Conservation (phyloP, 768 basidiomycete species). For the Lentinula sp. region DNA sequence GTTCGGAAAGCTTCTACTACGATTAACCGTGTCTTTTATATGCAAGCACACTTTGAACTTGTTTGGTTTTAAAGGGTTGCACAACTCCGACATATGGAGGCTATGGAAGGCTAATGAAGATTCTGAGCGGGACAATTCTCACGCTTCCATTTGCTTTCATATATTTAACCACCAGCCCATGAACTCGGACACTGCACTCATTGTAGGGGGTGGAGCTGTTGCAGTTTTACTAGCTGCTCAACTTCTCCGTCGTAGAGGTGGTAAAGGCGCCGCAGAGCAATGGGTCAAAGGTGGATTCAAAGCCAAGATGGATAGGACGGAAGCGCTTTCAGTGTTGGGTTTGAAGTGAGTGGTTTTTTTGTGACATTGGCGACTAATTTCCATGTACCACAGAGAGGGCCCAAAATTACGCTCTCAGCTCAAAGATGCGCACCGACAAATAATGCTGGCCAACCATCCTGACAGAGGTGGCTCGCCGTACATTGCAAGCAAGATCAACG, state of each 20-base stretch:
- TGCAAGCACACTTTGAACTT: too few relatives aligned
- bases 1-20: too few relatives aligned
- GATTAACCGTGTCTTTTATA: too few relatives aligned
- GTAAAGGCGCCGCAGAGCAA: constrained; percentile 63
- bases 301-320: constrained; percentile 92
- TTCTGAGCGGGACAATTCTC: too few relatives aligned
- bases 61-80: too few relatives aligned
- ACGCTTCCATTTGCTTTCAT: not conserved
- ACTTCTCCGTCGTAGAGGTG: constrained; percentile 59
- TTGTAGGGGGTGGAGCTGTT: constrained; percentile 73
- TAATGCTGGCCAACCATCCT: constrained; percentile 98
- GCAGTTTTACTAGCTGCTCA: constrained; percentile 72
- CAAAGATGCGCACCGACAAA: constrained; percentile 93
- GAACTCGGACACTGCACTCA: constrained; percentile 70
- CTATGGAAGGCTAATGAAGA: too few relatives aligned
- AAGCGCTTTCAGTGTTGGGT: constrained; percentile 88
- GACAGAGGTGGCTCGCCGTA: constrained; percentile 99
- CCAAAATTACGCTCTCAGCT: constrained; percentile 64
- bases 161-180: not conserved
- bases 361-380: too few relatives aligned
- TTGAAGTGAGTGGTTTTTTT: constrained; percentile 64
- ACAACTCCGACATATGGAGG: too few relatives aligned
- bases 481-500: constrained; percentile 97
- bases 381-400: constrained; percentile 56
- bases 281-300: constrained; percentile 97